Percentiles rank a stretch among this genome's conserved stretches.
Evolutionary conservation across 2,329 filamentous ascomycete species (phyloP).

Genomic region (Metarhizium sp.): DNA sequence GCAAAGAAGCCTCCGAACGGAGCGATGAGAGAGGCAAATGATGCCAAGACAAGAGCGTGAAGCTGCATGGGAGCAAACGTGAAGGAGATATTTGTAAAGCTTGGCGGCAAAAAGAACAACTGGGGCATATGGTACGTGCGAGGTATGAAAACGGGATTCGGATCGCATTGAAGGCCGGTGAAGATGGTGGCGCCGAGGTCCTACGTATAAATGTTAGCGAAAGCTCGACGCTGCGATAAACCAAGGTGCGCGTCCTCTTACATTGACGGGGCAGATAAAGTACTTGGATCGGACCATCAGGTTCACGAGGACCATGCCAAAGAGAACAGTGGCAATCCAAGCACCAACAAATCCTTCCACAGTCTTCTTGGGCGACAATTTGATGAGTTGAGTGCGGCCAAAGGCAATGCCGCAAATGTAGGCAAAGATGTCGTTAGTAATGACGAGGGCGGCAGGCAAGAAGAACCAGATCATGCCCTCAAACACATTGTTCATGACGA

Average conservation of each 20-base stretch:
- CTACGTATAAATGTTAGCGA: conserved; percentile 16
- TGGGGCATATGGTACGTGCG: conserved; percentile 64
- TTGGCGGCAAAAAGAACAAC: conserved; percentile 59
- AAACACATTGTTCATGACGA: conserved; percentile 99
- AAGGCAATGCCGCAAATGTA: conserved; percentile 98
- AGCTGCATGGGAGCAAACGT: conserved; percentile 83
- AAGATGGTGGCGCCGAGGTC: conserved; percentile 91
- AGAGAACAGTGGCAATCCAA: conserved; percentile 89
- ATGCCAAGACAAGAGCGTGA: conserved; percentile 81
- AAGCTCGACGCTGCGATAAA: not conserved
- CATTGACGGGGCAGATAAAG: conserved; percentile 95
- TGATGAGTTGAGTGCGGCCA: conserved; percentile 92
- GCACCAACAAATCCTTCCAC: conserved; percentile 95
- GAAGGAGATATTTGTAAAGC: conserved; percentile 50
- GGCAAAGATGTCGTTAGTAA: conserved; percentile 97
- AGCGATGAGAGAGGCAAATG: conserved; percentile 92
- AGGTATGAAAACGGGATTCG: conserved; percentile 84
- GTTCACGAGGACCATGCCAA: conserved; percentile 73
- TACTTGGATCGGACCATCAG: conserved; percentile 86
- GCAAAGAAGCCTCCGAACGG: conserved; percentile 98
- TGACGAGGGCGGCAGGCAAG: conserved; percentile 85
- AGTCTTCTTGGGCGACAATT: conserved; percentile 97
- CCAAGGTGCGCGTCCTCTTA: conserved; percentile 25
- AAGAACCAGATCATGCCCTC: conserved; percentile 99
- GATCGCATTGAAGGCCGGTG: conserved; percentile 79